Evolutionary conservation across 106 monocot genomes (phyloP), one percentile per base, ranked within the genome.

Genomic region (Ottelia alismoides): DNA sequence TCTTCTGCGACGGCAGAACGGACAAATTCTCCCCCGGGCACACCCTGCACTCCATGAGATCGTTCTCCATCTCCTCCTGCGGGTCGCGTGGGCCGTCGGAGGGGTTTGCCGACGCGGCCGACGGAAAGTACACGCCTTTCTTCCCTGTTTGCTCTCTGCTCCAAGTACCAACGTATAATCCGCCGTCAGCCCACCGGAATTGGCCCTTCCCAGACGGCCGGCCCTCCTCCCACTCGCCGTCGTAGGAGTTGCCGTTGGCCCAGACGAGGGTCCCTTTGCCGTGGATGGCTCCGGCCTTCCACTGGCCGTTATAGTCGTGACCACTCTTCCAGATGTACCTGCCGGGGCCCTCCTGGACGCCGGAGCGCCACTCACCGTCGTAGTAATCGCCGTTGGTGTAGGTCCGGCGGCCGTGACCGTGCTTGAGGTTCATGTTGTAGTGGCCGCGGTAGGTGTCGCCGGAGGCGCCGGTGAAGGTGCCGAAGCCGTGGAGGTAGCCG

Each of bases 381-480:
- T 88, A 88, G 61, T 58, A 64, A 47, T 88, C 88, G 11, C 88
- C 88, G 22, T 75, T 75, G 9, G 67, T 66, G 66, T 79, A 88
- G 7, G 43, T 65, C 72, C 73, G 75, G 57, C 51, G 55, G 11
- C 88, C 88, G 12, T 35, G 60, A 2, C 88, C 87, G 21, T 82
- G 70, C 55, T 82, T 71, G 10, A 72, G 50, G 31, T 87, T 75
- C 61, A 62, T 71, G 0, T 65, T 56, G 74, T 78, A 87, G 9
- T n/a, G 5, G 18, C 82, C 88, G 11, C 57, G 54, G 70, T 79
- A 78, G 14, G 78, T 73, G 28, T 79, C 79, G 17, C 82, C 82
- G 28, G 57, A 52, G n/a, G 69, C 50, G 22, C 82, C 75, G 5
- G 52, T 70, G 57, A 66, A 82, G 0, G 75, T 75, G 0, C 82